A percentile compares a stretch with the other conserved stretches of the same genome.
These are phyloP conservation scores for Diplodia mutila DNA, from an alignment of 2,329 filamentous ascomycete species.

Conservation along the genomic window DNA sequence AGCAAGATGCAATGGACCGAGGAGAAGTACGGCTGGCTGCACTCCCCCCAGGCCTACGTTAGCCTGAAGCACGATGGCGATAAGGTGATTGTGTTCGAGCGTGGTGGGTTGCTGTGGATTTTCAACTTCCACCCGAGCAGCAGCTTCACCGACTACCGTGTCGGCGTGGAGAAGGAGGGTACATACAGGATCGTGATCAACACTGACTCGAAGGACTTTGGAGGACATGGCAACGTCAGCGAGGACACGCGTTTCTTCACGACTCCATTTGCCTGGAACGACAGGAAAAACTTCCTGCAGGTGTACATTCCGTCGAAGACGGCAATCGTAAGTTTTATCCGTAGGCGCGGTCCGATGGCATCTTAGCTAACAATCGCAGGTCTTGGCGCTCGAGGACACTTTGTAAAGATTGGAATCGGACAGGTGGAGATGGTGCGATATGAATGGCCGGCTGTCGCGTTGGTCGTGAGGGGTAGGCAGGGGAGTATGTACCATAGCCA, in stretches of 20 bases:
- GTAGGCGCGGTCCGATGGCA: background rate
- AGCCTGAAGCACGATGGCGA: conserved; percentile 91
- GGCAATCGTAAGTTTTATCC: conserved; percentile 67
- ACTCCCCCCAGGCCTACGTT: conserved; percentile 83
- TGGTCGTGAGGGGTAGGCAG: conserved; percentile 4
- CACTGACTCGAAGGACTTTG: conserved; percentile 75
- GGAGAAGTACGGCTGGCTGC: conserved; percentile 88
- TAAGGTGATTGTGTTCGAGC: conserved; percentile 95
- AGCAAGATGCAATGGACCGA: conserved; percentile 86
- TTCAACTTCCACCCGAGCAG: conserved; percentile 92
- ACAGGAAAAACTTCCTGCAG: conserved; percentile 85
- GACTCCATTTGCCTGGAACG: conserved; percentile 87
- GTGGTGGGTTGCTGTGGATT: conserved; percentile 85
- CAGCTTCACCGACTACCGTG: conserved; percentile 89
- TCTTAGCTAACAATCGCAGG: conserved; percentile 14
- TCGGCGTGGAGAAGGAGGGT: conserved; percentile 82
- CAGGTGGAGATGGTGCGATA: conserved; percentile 1
- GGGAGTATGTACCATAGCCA: conserved; percentile 15
- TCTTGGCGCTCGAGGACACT: conserved; percentile 39
- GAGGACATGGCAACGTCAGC: conserved; percentile 77
- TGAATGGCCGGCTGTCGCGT: background rate
- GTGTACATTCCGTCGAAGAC: conserved; percentile 86
- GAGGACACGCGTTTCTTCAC: conserved; percentile 89
- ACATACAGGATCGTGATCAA: conserved; percentile 88
- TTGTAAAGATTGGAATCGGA: conserved; percentile 25